Conservation (phyloP, 2,329 filamentous ascomycete genomes). For the Erysiphe neolycopersici region DNA sequence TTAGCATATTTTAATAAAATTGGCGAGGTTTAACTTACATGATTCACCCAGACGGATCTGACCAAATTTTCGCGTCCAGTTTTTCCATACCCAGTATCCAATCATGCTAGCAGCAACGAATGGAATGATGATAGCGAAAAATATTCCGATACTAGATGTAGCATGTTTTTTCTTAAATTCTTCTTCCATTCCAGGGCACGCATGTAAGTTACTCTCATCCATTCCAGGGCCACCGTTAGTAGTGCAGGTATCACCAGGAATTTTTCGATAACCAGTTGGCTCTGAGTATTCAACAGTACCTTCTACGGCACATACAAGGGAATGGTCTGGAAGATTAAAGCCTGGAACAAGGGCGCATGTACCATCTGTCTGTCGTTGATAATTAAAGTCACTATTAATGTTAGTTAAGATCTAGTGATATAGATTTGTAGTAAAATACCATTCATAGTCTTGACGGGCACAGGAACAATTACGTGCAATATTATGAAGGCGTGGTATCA, state of each 20-base stretch:
- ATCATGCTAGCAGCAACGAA: slow-evolving; percentile 40
- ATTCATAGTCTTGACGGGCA: slow-evolving; percentile 71
- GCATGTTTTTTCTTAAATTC: slow-evolving; percentile 55
- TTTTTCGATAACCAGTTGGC: slow-evolving; percentile 65
- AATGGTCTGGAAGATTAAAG: slow-evolving; percentile 33
- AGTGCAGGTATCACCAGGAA: slow-evolving; percentile 64
- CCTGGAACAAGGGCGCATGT: slow-evolving; percentile 56
- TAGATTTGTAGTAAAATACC: slow-evolving; percentile 21
- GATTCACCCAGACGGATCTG: slow-evolving; percentile 70
- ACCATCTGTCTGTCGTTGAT: slow-evolving; percentile 48
- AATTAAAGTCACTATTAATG: slow-evolving; percentile 61
- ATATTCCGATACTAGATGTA: slow-evolving; percentile 45
- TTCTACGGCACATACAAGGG: slow-evolving; percentile 28
- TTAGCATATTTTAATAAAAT: background rate
- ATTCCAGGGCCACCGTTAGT: slow-evolving; percentile 39
- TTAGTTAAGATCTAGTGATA: slow-evolving; percentile 3
- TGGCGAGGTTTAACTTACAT: slow-evolving; percentile 9
- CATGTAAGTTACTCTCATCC: slow-evolving; percentile 31
- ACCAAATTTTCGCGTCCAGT: slow-evolving; percentile 77
- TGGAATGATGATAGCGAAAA: slow-evolving; percentile 62
- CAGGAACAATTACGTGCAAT: slow-evolving; percentile 56
- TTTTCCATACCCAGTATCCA: slow-evolving; percentile 65
- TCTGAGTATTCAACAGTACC: slow-evolving; percentile 55
- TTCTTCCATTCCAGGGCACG: slow-evolving; percentile 57
- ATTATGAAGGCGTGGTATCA: slow-evolving; percentile 42